Evolutionary conservation across 164 flowering plant species (phyloP).

Genomic region (Berberis thunbergii): DNA sequence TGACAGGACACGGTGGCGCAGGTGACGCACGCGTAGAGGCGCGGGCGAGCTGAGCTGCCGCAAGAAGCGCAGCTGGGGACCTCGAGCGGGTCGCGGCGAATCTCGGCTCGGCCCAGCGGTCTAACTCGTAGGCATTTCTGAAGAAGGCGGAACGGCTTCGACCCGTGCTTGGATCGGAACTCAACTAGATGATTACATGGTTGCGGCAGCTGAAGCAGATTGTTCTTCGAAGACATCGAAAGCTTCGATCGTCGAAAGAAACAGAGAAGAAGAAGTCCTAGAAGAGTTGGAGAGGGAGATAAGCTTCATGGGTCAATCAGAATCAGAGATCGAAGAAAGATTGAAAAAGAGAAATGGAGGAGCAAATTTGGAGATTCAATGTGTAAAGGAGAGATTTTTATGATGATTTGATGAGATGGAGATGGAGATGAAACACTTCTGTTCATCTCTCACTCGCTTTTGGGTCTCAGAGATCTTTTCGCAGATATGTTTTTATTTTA

Average conservation of each 20-base stretch:
- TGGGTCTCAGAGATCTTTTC: no score
- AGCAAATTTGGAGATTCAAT: no score
- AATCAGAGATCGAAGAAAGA: no score
- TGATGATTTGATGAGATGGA: no score
- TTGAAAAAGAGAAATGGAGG: no score
- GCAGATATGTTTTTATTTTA: no score
- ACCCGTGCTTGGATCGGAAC: constrained; percentile 44
- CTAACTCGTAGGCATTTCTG: constrained; percentile 50
- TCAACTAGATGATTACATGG: constrained; percentile 57
- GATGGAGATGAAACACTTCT: no score
- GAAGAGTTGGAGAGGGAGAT: constrained; percentile 5
- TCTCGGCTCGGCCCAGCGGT: constrained; percentile 62
- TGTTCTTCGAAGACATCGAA: constrained; percentile 17
- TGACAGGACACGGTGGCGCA: constrained; percentile 64
- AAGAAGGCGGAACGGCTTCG: constrained; percentile 45
- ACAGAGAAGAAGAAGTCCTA: constrained; percentile 8
- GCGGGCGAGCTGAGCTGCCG: constrained; percentile 17
- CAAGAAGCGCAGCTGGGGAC: constrained; percentile 44
- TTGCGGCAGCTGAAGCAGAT: constrained; percentile 17
- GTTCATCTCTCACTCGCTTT: no score
- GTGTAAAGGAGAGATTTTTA: no score
- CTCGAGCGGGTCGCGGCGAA: constrained; percentile 48
- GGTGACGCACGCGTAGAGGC: constrained; percentile 61
- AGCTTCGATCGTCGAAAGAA: no score
- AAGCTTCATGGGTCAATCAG: constrained; percentile 14